Evolutionary conservation across 768 basidiomycete species (phyloP).

Genomic region (Tricholoma sp.): DNA sequence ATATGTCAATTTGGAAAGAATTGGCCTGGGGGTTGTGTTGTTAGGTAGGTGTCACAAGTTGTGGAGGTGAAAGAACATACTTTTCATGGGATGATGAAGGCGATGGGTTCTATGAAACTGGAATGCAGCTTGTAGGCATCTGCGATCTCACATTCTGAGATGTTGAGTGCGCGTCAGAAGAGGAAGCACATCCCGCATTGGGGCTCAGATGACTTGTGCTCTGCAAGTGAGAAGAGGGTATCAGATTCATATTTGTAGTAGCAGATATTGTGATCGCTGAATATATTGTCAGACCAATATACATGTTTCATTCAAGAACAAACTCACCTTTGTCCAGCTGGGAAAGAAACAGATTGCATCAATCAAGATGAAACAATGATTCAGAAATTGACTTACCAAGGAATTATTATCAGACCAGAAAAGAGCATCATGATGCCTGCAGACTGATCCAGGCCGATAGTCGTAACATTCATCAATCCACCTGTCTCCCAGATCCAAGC

Average conservation of each 20-base stretch:
- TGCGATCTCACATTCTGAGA: conserved; percentile 92
- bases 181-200: conserved; percentile 98
- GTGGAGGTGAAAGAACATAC: conserved; percentile 33
- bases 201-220: conserved; percentile 89
- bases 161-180: conserved; percentile 80
- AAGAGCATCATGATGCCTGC: conserved; percentile 97
- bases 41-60: not conserved
- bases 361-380: not conserved
- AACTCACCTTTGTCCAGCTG: conserved; percentile 85
- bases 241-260: conserved; percentile 95
- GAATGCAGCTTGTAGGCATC: conserved; percentile 86
- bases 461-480: conserved; percentile 71
- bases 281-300: not conserved
- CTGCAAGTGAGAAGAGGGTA: conserved; percentile 66
- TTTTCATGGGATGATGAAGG: conserved; percentile 93
- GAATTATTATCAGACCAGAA: conserved; percentile 96
- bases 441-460: conserved; percentile 76
- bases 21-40: conserved; percentile 60
- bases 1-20: conserved; percentile 96
- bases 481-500: conserved; percentile 86
- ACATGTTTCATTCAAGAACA: not conserved
- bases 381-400: conserved; percentile 41
- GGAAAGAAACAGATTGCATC: conserved; percentile 3
- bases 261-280: conserved; percentile 93
- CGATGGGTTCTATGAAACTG: conserved; percentile 78